Conservation (phyloP, 129 eudicot species). For the Calendula officinalis region DNA sequence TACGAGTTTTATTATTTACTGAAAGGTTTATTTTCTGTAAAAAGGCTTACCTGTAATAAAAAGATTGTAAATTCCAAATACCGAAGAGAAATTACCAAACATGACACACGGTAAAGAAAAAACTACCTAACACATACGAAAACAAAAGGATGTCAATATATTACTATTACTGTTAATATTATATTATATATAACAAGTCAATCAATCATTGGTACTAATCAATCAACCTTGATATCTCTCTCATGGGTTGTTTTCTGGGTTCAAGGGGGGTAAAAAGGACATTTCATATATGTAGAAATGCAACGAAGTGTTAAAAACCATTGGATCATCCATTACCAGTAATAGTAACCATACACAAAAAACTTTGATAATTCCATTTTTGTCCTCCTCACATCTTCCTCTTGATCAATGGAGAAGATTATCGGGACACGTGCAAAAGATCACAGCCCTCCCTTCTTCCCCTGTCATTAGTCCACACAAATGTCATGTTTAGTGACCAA, state of each 20-base stretch:
- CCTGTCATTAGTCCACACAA: slow-evolving; percentile 24
- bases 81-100: slow-evolving; percentile 3
- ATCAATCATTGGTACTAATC: slow-evolving; percentile 33
- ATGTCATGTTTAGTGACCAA: slow-evolving; percentile 20
- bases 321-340: slow-evolving; percentile 15
- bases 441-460: slow-evolving; percentile 37
- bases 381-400: slow-evolving; percentile 42
- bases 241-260: slow-evolving; percentile 15
- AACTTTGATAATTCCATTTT: slow-evolving; percentile 26
- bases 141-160: background rate
- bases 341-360: slow-evolving; percentile 18
- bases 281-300: slow-evolving; percentile 15
- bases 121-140: slow-evolving; percentile 1
- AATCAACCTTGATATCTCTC: slow-evolving; percentile 18
- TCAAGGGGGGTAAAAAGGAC: slow-evolving; percentile 18
- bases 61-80: background rate
- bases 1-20: too few species aligned
- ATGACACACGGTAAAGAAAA: slow-evolving; percentile 11
- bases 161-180: background rate
- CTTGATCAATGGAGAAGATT: slow-evolving; percentile 44
- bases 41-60: too few species aligned
- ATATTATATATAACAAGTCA: slow-evolving; percentile 17
- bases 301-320: slow-evolving; percentile 15
- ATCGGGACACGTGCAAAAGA: slow-evolving; percentile 43
- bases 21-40: too few species aligned